Base-by-base conservation (phyloP, 2,329 filamentous ascomycete species). In the Calonectria honghensis region DNA sequence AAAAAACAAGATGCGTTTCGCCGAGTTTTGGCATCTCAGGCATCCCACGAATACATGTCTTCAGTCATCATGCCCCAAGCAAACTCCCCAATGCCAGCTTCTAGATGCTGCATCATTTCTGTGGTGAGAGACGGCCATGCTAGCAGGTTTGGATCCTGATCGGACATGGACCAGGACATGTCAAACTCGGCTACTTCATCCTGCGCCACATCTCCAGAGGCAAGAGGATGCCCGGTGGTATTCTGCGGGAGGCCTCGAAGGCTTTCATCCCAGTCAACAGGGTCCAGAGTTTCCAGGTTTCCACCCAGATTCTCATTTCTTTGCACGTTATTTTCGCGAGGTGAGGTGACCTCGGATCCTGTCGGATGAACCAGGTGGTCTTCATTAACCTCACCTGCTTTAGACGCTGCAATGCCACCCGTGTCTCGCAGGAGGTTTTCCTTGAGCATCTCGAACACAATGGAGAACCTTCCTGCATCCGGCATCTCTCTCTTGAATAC, bases 401-500 rank as follows among this genome's bases (percentile, higher is more conserved):
- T 45, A 6, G 41, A 32, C 18, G 9, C 37, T 2, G 35, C 57
- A 27, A 29, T n/a, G 24, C 57, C 35, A 4, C 27, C 61, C 1
- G 61, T 48, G 29, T 65, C 61, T 32, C 61, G 27, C 24, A 65
- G 13, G 7, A 65, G 61, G 13, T 4, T 78, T 63, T 27, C 77
- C 45, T 0, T 73, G 65, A 5, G 72, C 66, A 5, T 77, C 78
- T 79, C 72, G 11, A 78, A 80, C 0, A 80, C 78, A 3, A 75
- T 72, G 0, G 79, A 65, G 16, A 80, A 80, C 2, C 70, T 74
- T 0, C 75, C 76, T 0, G 79, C 74, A 20, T 80, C 78, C 0
- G 78, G 79, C 20, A 80, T 74, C 9, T 80, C 77, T 6, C 18
- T 50, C 1, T 65, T 65, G 11, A 65, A 65, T 24, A 65, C 61